Percentiles rank a stretch among this genome's conserved stretches.
phyloP scores from a whole-genome alignment of 257 asterid genomes.

The Nicotiana paniculata region DNA sequence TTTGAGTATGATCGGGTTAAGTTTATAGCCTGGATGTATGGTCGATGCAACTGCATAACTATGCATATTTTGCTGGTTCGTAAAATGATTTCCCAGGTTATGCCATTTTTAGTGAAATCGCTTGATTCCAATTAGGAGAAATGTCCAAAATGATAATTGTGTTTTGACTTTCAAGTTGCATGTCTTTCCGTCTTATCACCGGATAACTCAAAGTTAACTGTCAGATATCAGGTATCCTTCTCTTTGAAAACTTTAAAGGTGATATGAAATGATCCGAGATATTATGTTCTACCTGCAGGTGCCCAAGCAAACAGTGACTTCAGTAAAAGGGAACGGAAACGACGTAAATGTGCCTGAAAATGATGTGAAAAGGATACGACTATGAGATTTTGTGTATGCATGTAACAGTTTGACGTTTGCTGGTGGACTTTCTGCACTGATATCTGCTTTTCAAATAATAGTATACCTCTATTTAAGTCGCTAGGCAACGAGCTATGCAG shows the following conservation, averaged over 20 bases:
- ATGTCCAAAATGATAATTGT: not conserved
- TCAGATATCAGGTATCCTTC: not conserved
- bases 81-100: not conserved
- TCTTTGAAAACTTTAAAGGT: not conserved
- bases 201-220: not conserved
- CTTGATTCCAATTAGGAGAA: not conserved
- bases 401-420: not conserved
- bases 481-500: not conserved
- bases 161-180: not conserved
- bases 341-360: slow-evolving; percentile 72
- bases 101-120: not conserved
- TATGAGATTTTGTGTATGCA: slow-evolving; percentile 23
- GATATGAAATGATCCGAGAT: not conserved
- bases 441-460: not conserved
- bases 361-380: slow-evolving; percentile 63
- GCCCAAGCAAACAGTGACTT: slow-evolving; percentile 19
- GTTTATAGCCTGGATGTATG: not conserved
- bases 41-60: not conserved
- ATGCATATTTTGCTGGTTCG: not conserved
- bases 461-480: not conserved
- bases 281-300: slow-evolving; percentile 22
- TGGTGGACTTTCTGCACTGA: not conserved
- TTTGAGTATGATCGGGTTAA: not conserved
- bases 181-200: not conserved
- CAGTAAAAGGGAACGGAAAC: slow-evolving; percentile 29